Evolutionary conservation across 768 basidiomycete species (phyloP), one percentile per base, ranked within the genome.

Genomic region (Panaeolus papilionaceus): DNA sequence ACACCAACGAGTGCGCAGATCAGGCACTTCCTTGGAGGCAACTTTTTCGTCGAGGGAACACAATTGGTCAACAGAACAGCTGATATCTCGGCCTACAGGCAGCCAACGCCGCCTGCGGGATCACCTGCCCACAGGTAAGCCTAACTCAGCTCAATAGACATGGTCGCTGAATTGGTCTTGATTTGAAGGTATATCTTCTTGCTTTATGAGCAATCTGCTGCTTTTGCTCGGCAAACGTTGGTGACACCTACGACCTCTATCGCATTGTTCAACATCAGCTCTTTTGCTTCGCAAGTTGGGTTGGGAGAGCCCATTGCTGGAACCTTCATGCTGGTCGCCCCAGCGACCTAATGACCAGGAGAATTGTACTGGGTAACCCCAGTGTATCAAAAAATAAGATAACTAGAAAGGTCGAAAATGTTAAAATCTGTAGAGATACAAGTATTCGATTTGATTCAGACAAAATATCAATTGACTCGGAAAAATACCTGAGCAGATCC

Each of bases 301-400:
- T 73, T 86, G 11, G 85, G 83, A 37, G 71, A 75, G 14, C 83
- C 83, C 0, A 76, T 84, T 45, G 83, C 75, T 3, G 84, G 83
- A 37, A 83, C 82, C 0, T 84, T 83, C 72, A 84, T 85, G 80
- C 73, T 78, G 14, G 83, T 84, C 28, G 81, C 75, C 1, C 80
- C 82, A n/a, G 54, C 54, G 33, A 28, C 54, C 14, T 58, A 28
- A 58, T 18, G 5, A 5, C 20, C 5, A 14, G 4, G 5, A 8
- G 6, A 23, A 23, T 49, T 49, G 18, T 44, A 18, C 20, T 23
- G 47, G 6, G 7, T 10, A 5, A 5, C 33, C 33, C 5, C 5
- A 3, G 20, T 51, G 3, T 51, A 14, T 51, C 49, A 28, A 58
- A 28, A 16, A 2, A 3, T 5, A 3, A 33, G 11, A 18, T 49